Evolutionary conservation across 192 early-diverging fungal species (phyloP).

Genomic region (Coemansia sp.): DNA sequence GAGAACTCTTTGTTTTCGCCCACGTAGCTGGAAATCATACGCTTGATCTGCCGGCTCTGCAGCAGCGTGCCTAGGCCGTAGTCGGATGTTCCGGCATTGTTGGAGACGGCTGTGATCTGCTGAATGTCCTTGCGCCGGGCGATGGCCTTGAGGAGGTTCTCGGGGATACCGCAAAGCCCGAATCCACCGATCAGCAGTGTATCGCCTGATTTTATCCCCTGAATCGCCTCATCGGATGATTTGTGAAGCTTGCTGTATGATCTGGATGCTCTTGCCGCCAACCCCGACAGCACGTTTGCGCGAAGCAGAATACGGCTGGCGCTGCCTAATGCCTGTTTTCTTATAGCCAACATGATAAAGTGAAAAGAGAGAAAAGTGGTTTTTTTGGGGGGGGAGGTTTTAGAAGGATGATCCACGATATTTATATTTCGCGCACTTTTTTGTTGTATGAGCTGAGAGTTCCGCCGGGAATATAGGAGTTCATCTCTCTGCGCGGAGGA

Average conservation of each 20-base stretch:
- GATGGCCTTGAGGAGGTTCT: conserved; percentile 70
- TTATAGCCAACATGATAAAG: conserved; percentile 32
- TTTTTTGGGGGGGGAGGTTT: too few species aligned
- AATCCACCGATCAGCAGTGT: conserved; percentile 71
- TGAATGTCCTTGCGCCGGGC: conserved; percentile 59
- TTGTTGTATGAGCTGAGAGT: too few species aligned
- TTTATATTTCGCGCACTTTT: too few species aligned
- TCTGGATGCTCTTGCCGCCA: conserved; percentile 19
- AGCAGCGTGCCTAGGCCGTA: conserved; percentile 69
- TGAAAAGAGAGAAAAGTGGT: conserved; percentile 2
- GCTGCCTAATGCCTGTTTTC: conserved; percentile 30
- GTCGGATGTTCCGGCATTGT: conserved; percentile 74
- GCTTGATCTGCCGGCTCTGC: conserved; percentile 70
- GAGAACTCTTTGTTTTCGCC: conserved; percentile 83
- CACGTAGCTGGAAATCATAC: conserved; percentile 76
- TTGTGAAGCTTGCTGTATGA: conserved; percentile 57
- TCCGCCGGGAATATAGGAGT: too few species aligned
- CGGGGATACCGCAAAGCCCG: conserved; percentile 78
- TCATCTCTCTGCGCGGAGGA: too few species aligned
- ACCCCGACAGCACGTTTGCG: conserved; percentile 23
- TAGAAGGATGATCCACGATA: too few species aligned
- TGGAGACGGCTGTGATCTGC: conserved; percentile 69
- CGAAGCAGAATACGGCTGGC: conserved; percentile 27
- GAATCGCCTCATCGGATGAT: conserved; percentile 61
- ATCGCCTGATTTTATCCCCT: conserved; percentile 57